Base-by-base conservation (phyloP, 139 green algal genomes). In the Auxenochlorella pyrenoidosa region DNA sequence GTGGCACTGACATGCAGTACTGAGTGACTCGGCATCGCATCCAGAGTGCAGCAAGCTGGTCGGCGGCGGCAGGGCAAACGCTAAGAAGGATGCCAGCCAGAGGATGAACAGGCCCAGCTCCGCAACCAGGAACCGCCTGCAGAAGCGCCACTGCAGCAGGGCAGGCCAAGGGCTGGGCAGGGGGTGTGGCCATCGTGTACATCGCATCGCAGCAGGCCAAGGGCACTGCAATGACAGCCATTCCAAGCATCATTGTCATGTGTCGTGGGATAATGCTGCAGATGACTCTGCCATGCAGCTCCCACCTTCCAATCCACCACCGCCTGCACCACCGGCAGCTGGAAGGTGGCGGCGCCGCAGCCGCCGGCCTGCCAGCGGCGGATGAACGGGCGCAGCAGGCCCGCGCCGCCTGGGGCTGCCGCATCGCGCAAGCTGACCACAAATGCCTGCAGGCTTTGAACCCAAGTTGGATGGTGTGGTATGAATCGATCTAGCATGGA, bases 341-440 rank as follows among this genome's bases (percentile, higher is more conserved):
- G 51, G 85, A 90, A 90, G 41, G 85, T 44, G 16, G 59, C 76
- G 5, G 75, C 84, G 43, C 70, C 54, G 47, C 68, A 82, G 44
- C 66, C 91, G 32, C 81, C 87, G n/a, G 87, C 84, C 40, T 93
- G 86, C 78, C 79, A 95, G 30, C 89, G 79, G 75, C 77, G 81
- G 32, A 95, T 63, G 77, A 95, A 68, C 22, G 89, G 90, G 65
- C 93, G 91, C 66, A 95, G 71, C 5, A 95, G 80, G 40, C 93
- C 93, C 19, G 72, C 89, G 22, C 86, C 77, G 36, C 93, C 93
- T 26, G 90, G 84, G 22, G 72, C 41, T 12, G 92, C 88, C 6
- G 93, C 91, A 30, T 93, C 71, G 28, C 87, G 51, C 73, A 95
- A 88, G 58, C 88, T 89, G 34, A 96, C 92, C 21, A 93, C 93